phyloP scores from a whole-genome alignment of 2,329 filamentous ascomycete species.

The Diplodia mutila region DNA sequence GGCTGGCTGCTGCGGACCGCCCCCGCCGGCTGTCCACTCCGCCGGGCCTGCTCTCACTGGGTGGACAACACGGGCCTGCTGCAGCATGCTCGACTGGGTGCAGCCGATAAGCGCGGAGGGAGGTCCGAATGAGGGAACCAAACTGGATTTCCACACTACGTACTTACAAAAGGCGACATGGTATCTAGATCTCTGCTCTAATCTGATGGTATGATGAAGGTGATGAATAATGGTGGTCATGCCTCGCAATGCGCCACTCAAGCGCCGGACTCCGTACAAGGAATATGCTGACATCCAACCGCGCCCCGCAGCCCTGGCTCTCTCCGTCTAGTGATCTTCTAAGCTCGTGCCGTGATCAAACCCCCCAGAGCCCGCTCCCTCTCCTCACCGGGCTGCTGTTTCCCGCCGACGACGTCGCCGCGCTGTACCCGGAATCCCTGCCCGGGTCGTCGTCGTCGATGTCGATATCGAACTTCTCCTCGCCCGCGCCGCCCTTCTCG shows the following conservation, averaged over 20 bases:
- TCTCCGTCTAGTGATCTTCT: background rate
- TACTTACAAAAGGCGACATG: constrained; percentile 1
- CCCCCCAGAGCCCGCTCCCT: constrained; percentile 18
- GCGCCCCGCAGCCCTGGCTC: too few relatives aligned
- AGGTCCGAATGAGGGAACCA: constrained; percentile 5
- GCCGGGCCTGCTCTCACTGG: background rate
- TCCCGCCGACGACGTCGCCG: constrained; percentile 40
- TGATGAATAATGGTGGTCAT: background rate
- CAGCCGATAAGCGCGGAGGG: constrained; percentile 4
- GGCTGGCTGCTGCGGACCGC: constrained; percentile 23
- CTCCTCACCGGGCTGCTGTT: constrained; percentile 24
- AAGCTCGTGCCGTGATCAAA: background rate
- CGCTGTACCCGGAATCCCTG: constrained; percentile 47
- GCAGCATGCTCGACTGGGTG: background rate
- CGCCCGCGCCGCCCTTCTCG: constrained; percentile 52
- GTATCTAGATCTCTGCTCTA: constrained; percentile 23
- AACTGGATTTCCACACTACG: background rate
- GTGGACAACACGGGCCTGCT: too few relatives aligned
- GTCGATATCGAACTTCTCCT: constrained; percentile 86
- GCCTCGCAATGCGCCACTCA: background rate
- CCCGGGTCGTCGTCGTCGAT: constrained; percentile 66
- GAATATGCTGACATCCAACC: constrained; percentile 12
- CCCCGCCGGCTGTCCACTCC: constrained; percentile 1
- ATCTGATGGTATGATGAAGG: background rate
- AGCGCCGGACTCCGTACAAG: constrained; percentile 17